These are phyloP conservation scores for Penicillium hordei DNA, from an alignment of 2,329 filamentous ascomycete genomes.

Conservation along the genomic window DNA sequence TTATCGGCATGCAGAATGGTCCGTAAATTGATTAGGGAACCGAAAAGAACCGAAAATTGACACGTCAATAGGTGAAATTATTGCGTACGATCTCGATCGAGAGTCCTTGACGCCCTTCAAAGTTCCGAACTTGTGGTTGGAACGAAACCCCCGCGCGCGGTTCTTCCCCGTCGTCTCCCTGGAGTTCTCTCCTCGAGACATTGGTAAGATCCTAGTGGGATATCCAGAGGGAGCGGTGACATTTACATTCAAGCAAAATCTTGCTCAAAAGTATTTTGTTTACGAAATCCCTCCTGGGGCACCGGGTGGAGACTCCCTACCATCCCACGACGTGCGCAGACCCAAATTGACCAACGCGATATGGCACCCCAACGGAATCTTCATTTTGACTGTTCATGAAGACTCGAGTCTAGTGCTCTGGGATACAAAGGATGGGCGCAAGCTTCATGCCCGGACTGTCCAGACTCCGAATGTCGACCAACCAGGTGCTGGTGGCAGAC, in stretches of 20 bases:
- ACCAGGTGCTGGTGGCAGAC: conserved; percentile 52
- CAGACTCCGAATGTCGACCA: conserved; percentile 72
- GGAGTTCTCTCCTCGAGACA: conserved; percentile 84
- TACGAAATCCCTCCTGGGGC: conserved; percentile 81
- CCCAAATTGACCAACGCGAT: conserved; percentile 78
- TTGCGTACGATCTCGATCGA: conserved; percentile 91
- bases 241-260: conserved; percentile 93
- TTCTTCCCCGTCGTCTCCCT: conserved; percentile 70
- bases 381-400: conserved; percentile 81
- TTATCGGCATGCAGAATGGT: conserved; percentile 76
- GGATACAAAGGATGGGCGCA: conserved; percentile 84
- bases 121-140: conserved; percentile 83
- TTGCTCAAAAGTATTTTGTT: conserved; percentile 73
- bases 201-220: conserved; percentile 87
- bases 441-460: conserved; percentile 80
- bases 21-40: conserved; percentile 16
- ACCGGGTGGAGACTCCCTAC: conserved; percentile 68
- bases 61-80: conserved; percentile 63
- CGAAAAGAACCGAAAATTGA: neutral
- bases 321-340: conserved; percentile 61
- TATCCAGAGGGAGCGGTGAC: conserved; percentile 84
- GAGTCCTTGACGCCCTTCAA: conserved; percentile 73
- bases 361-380: conserved; percentile 94
- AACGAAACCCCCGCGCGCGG: conserved; percentile 66
- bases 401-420: conserved; percentile 91